Evolutionary conservation across 805 yeast genomes (phyloP), one percentile per base, ranked within the genome.

Genomic region (Candida berthetii): DNA sequence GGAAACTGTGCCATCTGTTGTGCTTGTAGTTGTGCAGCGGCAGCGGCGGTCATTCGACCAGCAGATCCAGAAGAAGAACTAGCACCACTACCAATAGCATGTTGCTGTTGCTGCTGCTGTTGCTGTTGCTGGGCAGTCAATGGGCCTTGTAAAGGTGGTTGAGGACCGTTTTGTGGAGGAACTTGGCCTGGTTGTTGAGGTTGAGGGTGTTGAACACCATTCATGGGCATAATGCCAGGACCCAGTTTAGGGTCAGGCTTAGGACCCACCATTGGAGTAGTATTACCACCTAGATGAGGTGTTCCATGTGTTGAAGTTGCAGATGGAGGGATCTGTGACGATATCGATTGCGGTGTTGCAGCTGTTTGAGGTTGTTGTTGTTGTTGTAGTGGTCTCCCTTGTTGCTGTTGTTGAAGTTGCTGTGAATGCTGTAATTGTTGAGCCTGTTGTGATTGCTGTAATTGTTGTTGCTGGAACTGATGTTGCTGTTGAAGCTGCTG

Each of bases 311-410:
- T 8, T 22, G 24, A 22, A 22, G 24, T 22, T 22, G 24, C 24
- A 7, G 24, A 22, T 8, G 6, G 24, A 7, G 24, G 24, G 24
- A 22, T 6, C 24, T 22, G 24, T 22, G 24, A 22, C 6, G 24
- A 8, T 25, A n/a, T 42, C 9, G 37, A 49, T 40, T 37, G 47
- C 17, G 32, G 47, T 31, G 41, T 48, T 13, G 42, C 51, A 24
- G 44, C 52, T 18, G 40, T 38, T 16, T 39, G 55, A n/a, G 48
- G 49, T 35, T 45, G 56, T 15, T 40, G 50, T 36, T 47, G 53
- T 22, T 8, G 49, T 35, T 45, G 56, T 15, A 41, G 50, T 36
- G 47, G 53, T 22, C 24, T 22, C 24, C n/a, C 29, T 40, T 44
- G 57, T 32, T 46, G 60, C 15, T 39, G 40, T 38, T 48, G 42